Base-by-base conservation (phyloP, 2,329 filamentous ascomycete species). In the Phyllosticta ampelicida region DNA sequence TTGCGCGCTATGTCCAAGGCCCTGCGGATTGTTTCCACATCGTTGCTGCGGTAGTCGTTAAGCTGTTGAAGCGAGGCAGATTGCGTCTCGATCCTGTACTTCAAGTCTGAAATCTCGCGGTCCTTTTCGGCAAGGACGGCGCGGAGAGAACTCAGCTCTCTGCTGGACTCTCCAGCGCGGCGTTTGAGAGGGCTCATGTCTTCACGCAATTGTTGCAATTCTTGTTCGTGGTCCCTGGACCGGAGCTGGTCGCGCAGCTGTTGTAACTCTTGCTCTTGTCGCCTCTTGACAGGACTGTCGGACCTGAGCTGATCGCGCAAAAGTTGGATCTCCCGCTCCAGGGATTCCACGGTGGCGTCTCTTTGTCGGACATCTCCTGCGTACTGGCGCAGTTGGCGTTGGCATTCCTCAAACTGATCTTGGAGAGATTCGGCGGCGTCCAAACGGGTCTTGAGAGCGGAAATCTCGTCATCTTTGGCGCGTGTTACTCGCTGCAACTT, bases 391-490 rank as follows among this genome's bases (percentile, higher is more conserved):
- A 72, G 62, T 44, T 72, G 70, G 55, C 62, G 65, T 36, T 68
- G 68, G 61, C 64, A 69, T 36, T 70, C 67, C 21, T 74, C 71
- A 1, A 72, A 62, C 58, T 73, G 67, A 53, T 71, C 70, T 16
- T 66, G 66, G 44, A 66, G 66, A 18, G 66, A 63, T 59, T 72
- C 69, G 4, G 70, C 67, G 18, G 66, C 63, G 59, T 71, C 69
- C 8, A 74, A 65, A 28, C 70, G 64, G 1, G 68, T 65, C 51
- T 70, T 70, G 1, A 74, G 64, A 16, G 67, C 62, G 55, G 72
- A 66, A 16, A 74, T 65, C 50, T 74, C 70, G n/a, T 68, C 64
- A 19, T 70, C 66, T 60, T 73, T 73, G 58, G 72, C 69, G 28
- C 69, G 66, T 9, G 68, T 68, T 18, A 72, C 62, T 48, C 71